Base-by-base conservation (phyloP, 208 protist species). In the Trypanosoma mega region DNA sequence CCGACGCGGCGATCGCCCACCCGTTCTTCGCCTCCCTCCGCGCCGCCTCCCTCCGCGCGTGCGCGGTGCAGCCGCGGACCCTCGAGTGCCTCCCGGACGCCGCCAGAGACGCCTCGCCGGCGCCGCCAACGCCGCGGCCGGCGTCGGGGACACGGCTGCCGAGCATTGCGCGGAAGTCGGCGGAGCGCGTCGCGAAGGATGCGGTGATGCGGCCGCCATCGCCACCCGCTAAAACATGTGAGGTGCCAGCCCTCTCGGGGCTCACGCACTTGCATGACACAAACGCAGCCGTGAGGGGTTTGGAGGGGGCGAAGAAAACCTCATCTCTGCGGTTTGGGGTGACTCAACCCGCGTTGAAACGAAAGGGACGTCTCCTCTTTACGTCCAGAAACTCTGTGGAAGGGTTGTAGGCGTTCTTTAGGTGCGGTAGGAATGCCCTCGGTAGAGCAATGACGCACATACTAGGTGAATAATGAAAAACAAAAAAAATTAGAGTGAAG, bases 1-100 rank as follows among this genome's bases (percentile, higher is more conserved):
- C 81, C 2, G 80, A 83, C 9, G 80, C 92, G 52, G 87, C 90
- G 9, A 53, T 96, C n/a, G 45, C 39, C 16, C 87, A 96, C 58
- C 69, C 87, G 9, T 96, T 86, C 63, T 92, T 96, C 45, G 80
- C 80, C 18, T 16, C 54, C 21, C 16, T 11, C 5, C 20, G 48
- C 44, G 33, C 16, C 7, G 7, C 39, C 6, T 23, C n/a, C 11
- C 36, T 29, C 3, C 63, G 18, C 6, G 14, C 27, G 5, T n/a
- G 9, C 24, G 14, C 31, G 23, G 62, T 60, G 30, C 12, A 54
- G 29, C 62, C 62, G 18, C 24, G 9, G 21, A 26, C 50, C 11
- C 18, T 54, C 23, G 51, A 59, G 16, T 18, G 23, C n/a, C 52
- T 68, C 29, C n/a, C n/a, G n/a, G n/a, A n/a, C n/a, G n/a, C n/a